A percentile compares a stretch with the other conserved stretches of the same genome.
phyloP scores from a whole-genome alignment of 2,329 filamentous ascomycete genomes.

The Hyphodiscus sp. region DNA sequence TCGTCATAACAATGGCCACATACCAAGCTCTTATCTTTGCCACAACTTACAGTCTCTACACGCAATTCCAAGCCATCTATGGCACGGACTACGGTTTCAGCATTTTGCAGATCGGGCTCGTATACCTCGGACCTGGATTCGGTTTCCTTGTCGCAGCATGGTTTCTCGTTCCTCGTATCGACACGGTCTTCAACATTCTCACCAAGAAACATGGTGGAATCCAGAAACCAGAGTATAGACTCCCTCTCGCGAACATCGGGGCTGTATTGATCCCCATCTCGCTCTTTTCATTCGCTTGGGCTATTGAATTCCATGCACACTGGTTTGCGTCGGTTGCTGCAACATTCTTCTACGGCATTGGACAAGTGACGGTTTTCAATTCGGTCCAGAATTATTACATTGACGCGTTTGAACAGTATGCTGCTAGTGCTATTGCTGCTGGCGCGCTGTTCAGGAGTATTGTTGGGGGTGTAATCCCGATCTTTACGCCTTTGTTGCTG shows the following conservation, averaged over 20 bases:
- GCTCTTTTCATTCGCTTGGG: constrained; percentile 56
- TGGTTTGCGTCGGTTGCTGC: constrained; percentile 51
- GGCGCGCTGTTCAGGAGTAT: constrained; percentile 41
- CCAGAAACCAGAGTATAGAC: constrained; percentile 29
- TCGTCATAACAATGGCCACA: constrained; percentile 43
- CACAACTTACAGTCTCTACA: constrained; percentile 48
- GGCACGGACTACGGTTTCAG: constrained; percentile 43
- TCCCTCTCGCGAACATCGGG: constrained; percentile 45
- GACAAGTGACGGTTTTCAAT: constrained; percentile 47
- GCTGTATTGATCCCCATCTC: constrained; percentile 43
- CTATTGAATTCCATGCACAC: constrained; percentile 44
- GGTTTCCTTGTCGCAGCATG: constrained; percentile 31
- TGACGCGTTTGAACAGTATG: constrained; percentile 43
- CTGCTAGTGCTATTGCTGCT: constrained; percentile 43
- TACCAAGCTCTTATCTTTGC: constrained; percentile 51
- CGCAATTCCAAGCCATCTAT: constrained; percentile 47
- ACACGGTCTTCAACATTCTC: constrained; percentile 40
- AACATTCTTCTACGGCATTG: constrained; percentile 41
- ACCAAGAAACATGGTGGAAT: constrained; percentile 35
- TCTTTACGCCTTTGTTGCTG: constrained; percentile 38
- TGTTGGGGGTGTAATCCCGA: constrained; percentile 40
- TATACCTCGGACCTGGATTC: constrained; percentile 27
- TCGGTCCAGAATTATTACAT: constrained; percentile 49
- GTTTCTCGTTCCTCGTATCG: constrained; percentile 35
- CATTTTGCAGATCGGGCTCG: constrained; percentile 31